Conservation (phyloP, 2,329 filamentous ascomycete genomes). For the Aspergillus unguis region DNA sequence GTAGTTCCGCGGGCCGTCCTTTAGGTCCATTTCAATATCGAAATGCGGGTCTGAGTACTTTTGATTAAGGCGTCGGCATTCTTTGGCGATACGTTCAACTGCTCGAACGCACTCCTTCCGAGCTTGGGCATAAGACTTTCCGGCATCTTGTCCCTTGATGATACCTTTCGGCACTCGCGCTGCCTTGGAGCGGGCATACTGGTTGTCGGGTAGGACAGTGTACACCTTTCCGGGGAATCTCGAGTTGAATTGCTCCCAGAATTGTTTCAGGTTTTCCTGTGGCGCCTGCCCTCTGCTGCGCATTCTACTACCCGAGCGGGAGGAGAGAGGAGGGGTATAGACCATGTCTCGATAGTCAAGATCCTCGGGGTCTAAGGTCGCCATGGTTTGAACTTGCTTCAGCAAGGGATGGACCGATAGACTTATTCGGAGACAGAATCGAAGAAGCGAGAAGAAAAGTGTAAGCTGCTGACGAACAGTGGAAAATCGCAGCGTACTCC, state of each 20-base stretch:
- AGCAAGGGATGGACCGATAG: background rate
- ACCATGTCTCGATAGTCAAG: constrained; percentile 23
- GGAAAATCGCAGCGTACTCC: background rate
- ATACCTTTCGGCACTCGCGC: constrained; percentile 54
- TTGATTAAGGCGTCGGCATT: constrained; percentile 73
- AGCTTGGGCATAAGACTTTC: constrained; percentile 70
- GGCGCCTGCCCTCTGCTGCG: constrained; percentile 52
- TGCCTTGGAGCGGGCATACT: constrained; percentile 60
- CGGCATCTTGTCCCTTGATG: constrained; percentile 55
- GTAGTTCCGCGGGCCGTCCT: constrained; percentile 54
- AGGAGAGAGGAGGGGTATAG: constrained; percentile 26
- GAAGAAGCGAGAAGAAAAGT: background rate
- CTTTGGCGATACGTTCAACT: constrained; percentile 56
- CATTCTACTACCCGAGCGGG: constrained; percentile 32
- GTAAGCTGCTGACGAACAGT: background rate
- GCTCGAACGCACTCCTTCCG: constrained; percentile 63
- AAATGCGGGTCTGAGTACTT: constrained; percentile 87
- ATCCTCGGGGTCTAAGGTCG: constrained; percentile 15
- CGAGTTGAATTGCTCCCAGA: constrained; percentile 69
- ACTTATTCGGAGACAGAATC: background rate
- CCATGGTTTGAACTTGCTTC: background rate
- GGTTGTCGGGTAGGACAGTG: constrained; percentile 66
- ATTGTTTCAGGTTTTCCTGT: constrained; percentile 66
- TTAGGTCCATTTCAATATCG: constrained; percentile 74
- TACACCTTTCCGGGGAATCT: constrained; percentile 70